Evolutionary conservation across 2,329 filamentous ascomycete genomes (phyloP).

Genomic region (Setomelanomma holmii): DNA sequence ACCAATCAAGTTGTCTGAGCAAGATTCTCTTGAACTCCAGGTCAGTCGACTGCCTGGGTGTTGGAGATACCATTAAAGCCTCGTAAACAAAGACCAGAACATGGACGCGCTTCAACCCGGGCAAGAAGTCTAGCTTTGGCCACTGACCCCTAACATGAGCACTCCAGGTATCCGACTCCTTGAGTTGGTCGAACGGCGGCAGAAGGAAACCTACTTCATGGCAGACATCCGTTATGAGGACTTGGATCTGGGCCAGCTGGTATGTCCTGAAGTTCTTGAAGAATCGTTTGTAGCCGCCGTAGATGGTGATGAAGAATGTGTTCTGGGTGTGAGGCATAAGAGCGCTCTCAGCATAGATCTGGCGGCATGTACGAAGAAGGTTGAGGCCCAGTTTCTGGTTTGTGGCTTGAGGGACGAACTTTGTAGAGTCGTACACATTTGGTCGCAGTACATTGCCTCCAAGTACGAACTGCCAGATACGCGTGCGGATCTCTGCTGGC

Average conservation of each 20-base stretch:
- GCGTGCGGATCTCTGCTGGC: not conserved
- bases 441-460: not conserved
- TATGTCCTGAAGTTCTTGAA: not conserved
- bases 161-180: no score
- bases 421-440: no score
- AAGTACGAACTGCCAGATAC: not conserved
- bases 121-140: not conserved
- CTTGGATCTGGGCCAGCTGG: not conserved
- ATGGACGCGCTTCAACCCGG: not conserved
- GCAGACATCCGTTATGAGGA: no score
- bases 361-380: conserved; percentile 8
- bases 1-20: not conserved
- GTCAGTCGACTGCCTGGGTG: no score
- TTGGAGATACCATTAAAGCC: no score
- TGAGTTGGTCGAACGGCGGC: no score
- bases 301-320: not conserved
- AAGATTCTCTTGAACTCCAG: not conserved
- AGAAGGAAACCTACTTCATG: no score
- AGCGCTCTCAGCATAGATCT: conserved; percentile 11
- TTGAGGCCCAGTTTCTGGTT: not conserved
- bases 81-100: no score
- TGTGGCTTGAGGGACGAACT: not conserved
- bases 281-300: not conserved
- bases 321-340: not conserved
- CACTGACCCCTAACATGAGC: no score